Evolutionary conservation across 768 basidiomycete genomes (phyloP).

Genomic region (Pulveroboletus sp.): DNA sequence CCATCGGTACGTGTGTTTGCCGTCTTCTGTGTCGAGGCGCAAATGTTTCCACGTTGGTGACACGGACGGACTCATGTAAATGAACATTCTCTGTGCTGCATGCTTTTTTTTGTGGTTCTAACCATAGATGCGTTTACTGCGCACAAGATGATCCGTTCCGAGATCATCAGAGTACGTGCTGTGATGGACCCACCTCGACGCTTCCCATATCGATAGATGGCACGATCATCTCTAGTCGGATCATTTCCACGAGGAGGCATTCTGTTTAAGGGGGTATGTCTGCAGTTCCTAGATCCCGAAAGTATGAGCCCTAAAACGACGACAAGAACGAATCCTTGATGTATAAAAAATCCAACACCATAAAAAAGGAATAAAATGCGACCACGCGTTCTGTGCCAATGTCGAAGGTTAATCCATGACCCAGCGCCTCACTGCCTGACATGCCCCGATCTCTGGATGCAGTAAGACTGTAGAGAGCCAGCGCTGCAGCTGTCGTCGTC

Average conservation of each 20-base stretch:
- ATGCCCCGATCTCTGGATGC: conserved; percentile 67
- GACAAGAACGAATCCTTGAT: background rate
- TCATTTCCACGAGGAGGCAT: background rate
- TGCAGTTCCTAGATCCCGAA: too few species aligned
- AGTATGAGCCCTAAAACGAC: background rate
- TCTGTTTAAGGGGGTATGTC: background rate
- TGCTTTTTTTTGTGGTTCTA: background rate
- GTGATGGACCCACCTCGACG: too few species aligned
- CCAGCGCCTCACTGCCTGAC: conserved; percentile 57
- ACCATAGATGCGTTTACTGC: too few species aligned
- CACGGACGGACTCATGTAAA: background rate
- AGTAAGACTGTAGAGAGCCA: conserved; percentile 63
- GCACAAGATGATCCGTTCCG: background rate
- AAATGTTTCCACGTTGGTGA: too few species aligned
- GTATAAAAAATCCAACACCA: background rate
- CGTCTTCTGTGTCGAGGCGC: background rate
- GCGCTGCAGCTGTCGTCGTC: conserved; percentile 55
- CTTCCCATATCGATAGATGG: background rate
- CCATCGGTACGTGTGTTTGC: background rate
- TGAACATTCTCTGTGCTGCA: too few species aligned
- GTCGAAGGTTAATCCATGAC: conserved; percentile 38
- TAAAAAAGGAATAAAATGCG: conserved; percentile 12
- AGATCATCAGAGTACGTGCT: background rate
- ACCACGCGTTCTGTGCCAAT: background rate
- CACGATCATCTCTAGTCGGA: background rate